phyloP scores from a whole-genome alignment of 164 flowering plant genomes.

The Tinospora cordifolia region DNA sequence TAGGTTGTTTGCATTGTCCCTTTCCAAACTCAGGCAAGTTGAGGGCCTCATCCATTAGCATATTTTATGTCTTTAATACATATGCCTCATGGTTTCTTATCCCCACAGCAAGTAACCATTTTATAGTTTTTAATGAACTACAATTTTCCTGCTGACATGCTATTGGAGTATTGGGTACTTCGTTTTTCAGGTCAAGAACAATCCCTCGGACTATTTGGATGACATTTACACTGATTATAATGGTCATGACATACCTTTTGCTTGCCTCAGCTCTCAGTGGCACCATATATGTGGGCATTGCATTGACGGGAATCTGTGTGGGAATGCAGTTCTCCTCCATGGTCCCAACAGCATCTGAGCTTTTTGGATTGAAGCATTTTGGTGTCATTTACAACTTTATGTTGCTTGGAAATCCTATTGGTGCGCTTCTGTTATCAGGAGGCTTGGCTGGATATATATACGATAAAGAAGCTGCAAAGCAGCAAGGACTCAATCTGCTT shows the following conservation, averaged over 20 bases:
- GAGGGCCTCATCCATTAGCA: not conserved
- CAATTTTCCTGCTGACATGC: not conserved
- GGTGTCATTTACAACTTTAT: slow-evolving; percentile 68
- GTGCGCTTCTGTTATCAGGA: slow-evolving; percentile 77
- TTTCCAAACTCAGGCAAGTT: too few relatives aligned
- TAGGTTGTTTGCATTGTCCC: too few relatives aligned
- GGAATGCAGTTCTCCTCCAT: slow-evolving; percentile 77
- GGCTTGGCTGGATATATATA: slow-evolving; percentile 66
- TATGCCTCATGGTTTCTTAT: not conserved
- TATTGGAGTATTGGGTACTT: not conserved
- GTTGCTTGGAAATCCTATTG: slow-evolving; percentile 67
- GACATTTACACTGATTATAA: slow-evolving; percentile 55
- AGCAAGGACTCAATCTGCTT: slow-evolving; percentile 28
- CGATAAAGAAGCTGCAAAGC: slow-evolving; percentile 60
- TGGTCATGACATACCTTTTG: slow-evolving; percentile 55
- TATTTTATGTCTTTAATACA: not conserved
- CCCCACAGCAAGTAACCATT: not conserved
- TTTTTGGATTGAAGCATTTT: slow-evolving; percentile 79
- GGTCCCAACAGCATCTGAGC: slow-evolving; percentile 86
- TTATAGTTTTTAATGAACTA: too few relatives aligned
- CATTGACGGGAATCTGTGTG: slow-evolving; percentile 76
- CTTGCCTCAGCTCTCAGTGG: slow-evolving; percentile 64
- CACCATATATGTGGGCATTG: slow-evolving; percentile 62
- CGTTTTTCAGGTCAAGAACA: slow-evolving; percentile 48
- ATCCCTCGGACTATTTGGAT: slow-evolving; percentile 77